Conservation (phyloP, 2,329 filamentous ascomycete genomes). For the Bipolaris sorokiniana region DNA sequence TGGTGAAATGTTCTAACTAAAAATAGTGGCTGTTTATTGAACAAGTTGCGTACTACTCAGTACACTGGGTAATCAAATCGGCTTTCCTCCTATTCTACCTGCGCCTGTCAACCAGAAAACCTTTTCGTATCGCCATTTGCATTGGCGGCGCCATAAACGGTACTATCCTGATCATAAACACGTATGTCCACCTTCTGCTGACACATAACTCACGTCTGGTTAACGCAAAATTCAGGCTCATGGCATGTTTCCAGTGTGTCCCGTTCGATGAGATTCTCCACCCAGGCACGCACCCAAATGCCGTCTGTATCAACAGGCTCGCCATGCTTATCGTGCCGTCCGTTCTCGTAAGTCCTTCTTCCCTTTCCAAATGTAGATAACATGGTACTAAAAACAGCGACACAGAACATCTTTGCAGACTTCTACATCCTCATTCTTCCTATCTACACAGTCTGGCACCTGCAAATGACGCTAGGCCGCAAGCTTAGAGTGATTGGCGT, state of each 20-base stretch:
- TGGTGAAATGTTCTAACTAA: not conserved
- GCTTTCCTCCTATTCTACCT: conserved; percentile 5
- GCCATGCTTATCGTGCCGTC: not conserved
- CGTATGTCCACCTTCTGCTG: not conserved
- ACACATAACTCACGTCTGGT: not conserved
- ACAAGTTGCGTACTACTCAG: conserved; percentile 2
- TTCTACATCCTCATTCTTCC: conserved; percentile 1
- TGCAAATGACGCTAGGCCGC: not conserved
- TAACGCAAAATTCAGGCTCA: not conserved
- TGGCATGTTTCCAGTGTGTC: conserved; percentile 1
- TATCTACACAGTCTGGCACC: not conserved
- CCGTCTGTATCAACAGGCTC: not conserved
- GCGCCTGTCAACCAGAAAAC: not conserved
- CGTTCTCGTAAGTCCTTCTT: not conserved
- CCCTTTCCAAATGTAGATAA: not conserved
- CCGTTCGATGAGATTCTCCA: conserved; percentile 5
- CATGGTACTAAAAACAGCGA: not conserved
- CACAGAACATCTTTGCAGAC: conserved; percentile 5
- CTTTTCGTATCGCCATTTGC: not conserved
- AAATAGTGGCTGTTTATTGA: not conserved
- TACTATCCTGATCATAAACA: not conserved
- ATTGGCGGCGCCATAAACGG: not conserved
- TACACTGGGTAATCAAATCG: conserved; percentile 4
- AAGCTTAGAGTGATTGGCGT: not conserved
- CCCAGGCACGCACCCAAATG: not conserved